Conservation (phyloP, 2,329 filamentous ascomycete species). For the Neopestalotiopsis clavispora region DNA sequence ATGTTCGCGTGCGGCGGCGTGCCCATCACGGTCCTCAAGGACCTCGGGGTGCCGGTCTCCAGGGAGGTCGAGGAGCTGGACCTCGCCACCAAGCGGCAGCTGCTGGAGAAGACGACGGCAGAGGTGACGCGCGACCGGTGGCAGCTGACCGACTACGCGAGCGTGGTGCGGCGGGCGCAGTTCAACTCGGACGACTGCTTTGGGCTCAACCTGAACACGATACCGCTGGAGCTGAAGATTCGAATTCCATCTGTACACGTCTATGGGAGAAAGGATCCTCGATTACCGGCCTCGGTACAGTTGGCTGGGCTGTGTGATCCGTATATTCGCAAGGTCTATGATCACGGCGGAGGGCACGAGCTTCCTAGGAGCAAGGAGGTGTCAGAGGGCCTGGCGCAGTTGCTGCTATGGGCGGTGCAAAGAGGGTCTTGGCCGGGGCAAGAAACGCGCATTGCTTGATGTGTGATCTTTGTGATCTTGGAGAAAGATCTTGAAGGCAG, state of each 20-base stretch:
- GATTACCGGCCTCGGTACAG: conserved; percentile 31
- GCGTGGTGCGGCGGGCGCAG: conserved; percentile 27
- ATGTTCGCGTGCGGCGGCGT: conserved; percentile 46
- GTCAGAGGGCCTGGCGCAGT: conserved; percentile 22
- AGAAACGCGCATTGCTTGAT: neutral
- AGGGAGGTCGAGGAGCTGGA: conserved; percentile 33
- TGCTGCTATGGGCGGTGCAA: conserved; percentile 31
- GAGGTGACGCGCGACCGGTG: conserved; percentile 20
- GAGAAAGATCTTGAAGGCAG: neutral
- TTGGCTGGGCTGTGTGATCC: conserved; percentile 35
- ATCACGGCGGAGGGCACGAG: conserved; percentile 25
- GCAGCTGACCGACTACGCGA: conserved; percentile 24
- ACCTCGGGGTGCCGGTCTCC: conserved; percentile 40
- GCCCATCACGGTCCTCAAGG: conserved; percentile 38
- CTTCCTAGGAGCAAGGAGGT: conserved; percentile 26
- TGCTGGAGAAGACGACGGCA: conserved; percentile 20
- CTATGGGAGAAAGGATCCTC: conserved; percentile 28
- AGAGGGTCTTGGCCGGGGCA: conserved; percentile 33
- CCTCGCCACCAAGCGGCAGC: conserved; percentile 27
- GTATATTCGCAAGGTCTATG: conserved; percentile 33
- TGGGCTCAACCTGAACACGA: conserved; percentile 33
- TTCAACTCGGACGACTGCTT: conserved; percentile 38
- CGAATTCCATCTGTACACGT: conserved; percentile 35
- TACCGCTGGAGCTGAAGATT: conserved; percentile 34
- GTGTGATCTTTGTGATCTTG: neutral